Conservation (phyloP, 2,329 filamentous ascomycete genomes). For the Metarhizium rileyi region DNA sequence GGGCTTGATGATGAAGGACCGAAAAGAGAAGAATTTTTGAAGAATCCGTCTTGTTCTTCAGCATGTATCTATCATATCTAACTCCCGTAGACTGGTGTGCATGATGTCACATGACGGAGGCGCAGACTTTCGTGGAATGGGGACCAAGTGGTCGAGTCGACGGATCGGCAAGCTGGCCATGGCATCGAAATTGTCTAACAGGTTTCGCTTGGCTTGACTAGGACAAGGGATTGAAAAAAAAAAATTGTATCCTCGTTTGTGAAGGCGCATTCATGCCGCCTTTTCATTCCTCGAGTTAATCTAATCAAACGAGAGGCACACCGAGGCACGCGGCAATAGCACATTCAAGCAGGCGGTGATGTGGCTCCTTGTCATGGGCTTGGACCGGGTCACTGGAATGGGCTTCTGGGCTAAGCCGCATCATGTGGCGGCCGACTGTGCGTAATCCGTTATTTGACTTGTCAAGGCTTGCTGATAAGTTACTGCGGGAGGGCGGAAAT, state of each 20-base stretch:
- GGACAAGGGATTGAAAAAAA: neutral
- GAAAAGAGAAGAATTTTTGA: neutral
- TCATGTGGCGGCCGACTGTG: neutral
- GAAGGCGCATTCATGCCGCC: neutral
- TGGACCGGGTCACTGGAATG: neutral
- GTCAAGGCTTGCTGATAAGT: neutral
- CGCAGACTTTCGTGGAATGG: neutral
- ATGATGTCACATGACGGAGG: neutral
- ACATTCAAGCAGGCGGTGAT: neutral
- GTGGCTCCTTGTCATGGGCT: neutral
- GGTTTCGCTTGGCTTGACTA: too few species aligned
- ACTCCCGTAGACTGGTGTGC: neutral
- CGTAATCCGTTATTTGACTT: neutral
- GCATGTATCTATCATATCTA: too few species aligned
- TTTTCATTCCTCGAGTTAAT: neutral
- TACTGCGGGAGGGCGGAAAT: neutral
- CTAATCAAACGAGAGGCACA: neutral
- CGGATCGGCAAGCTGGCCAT: neutral
- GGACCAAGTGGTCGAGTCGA: neutral
- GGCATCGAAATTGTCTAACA: neutral
- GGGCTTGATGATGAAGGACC: neutral
- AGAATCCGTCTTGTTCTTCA: too few species aligned
- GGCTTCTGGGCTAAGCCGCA: neutral
- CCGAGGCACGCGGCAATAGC: too few species aligned
- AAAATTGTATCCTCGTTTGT: neutral